A percentile compares a stretch with the other conserved stretches of the same genome.
These are phyloP conservation scores for Solanum sitiens DNA, from an alignment of 257 asterid species.

Conservation along the genomic window DNA sequence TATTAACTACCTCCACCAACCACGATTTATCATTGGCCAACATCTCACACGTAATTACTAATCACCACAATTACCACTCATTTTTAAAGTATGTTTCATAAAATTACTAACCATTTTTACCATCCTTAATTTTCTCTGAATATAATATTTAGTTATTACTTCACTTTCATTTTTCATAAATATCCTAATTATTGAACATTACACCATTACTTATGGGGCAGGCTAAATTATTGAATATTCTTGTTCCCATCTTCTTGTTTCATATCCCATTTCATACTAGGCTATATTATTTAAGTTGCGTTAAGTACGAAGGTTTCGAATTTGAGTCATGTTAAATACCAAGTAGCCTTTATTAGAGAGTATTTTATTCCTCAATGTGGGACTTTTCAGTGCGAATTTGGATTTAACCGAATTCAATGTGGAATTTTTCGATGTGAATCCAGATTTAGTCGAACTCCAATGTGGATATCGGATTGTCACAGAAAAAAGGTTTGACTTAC, in stretches of 20 bases:
- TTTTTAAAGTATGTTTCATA: not conserved
- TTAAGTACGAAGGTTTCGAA: no score
- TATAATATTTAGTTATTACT: not conserved
- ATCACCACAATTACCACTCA: not conserved
- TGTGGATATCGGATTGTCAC: no score
- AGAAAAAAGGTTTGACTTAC: not conserved
- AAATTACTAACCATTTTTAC: not conserved
- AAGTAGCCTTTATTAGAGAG: fast-evolving
- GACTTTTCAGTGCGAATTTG: fast-evolving
- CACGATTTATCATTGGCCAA: not conserved
- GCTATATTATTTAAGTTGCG: not conserved
- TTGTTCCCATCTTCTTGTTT: not conserved
- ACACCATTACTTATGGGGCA: not conserved
- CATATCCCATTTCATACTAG: not conserved
- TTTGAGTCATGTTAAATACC: fast-evolving
- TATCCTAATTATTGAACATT: not conserved
- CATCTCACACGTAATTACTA: not conserved
- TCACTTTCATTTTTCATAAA: not conserved
- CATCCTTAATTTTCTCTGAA: not conserved
- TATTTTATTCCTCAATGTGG: fast-evolving
- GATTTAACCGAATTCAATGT: fast-evolving
- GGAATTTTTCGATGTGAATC: fast-evolving
- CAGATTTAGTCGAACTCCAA: fast-evolving
- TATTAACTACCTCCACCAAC: constrained; percentile 58
- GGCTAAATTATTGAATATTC: not conserved